Evolutionary conservation across 108 stramenopile species (phyloP), one percentile per base, ranked within the genome.

Genomic region (Stephanodiscus triporus): DNA sequence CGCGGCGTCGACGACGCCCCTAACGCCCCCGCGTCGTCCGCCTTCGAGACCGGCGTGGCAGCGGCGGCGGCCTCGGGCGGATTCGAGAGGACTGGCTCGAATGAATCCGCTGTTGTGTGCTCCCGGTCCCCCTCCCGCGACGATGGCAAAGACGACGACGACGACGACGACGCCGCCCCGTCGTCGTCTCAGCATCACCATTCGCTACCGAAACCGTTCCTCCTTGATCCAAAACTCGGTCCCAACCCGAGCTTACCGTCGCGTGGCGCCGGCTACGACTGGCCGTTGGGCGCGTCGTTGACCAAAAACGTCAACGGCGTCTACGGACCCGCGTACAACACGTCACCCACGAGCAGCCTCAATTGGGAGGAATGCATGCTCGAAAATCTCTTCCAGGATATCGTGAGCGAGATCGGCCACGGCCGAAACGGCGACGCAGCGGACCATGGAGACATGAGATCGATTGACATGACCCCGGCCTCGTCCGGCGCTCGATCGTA

Each of bases 361-460:
- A n/a, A 53, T 36, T 66, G 66, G 66, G 59, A 60, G 16, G 66
- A 66, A 34, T 50, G 6, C 23, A 66, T n/a, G n/a, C n/a, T 66
- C 50, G 66, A 66, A 17, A 49, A 66, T 3, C 43, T 66, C 50
- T 66, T 66, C 26, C 14, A 53, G 17, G 66, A 66, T 17, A 30
- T 66, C 29, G 53, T 26, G 17, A 51, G 19, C 11, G 50, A 22
- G 24, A 47, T 7, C n/a, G n/a, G n/a, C n/a, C n/a, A n/a, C n/a
- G n/a, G n/a, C n/a, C n/a, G n/a, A n/a, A n/a, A n/a, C n/a, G n/a
- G n/a, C n/a, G n/a, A n/a, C n/a, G n/a, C n/a, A n/a, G n/a, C n/a
- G n/a, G n/a, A n/a, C n/a, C n/a, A n/a, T n/a, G 19, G 16, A 23
- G 64, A 24, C 24, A 24, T 0, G 40, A 40, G 19, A 24, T 27